Percentiles rank a stretch among this genome's conserved stretches.
These are phyloP conservation scores for Malus fusca DNA, from an alignment of 306 rosid genomes.

Conservation along the genomic window DNA sequence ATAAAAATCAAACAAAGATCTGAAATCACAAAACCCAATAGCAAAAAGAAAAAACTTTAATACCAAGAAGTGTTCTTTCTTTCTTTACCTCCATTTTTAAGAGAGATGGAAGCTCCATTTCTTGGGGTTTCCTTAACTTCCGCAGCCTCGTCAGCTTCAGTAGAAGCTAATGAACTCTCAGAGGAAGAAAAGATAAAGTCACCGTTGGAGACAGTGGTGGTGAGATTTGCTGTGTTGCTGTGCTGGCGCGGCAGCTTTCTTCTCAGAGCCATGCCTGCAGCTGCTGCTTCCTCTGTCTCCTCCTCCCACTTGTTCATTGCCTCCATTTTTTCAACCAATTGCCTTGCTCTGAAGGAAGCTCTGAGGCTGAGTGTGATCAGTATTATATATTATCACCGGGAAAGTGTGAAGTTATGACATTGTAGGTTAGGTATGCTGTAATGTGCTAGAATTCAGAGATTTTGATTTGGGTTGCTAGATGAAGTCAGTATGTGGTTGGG, in stretches of 20 bases:
- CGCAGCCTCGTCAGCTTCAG: not conserved
- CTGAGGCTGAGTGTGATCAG: not conserved
- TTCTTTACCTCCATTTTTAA: constrained; percentile 18
- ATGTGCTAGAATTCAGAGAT: not conserved
- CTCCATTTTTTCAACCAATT: constrained; percentile 16
- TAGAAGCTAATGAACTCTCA: not conserved
- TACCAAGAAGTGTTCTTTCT: not conserved
- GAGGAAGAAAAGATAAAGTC: constrained; percentile 3
- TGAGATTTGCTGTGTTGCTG: not conserved
- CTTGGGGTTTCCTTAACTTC: not conserved
- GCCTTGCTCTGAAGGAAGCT: not conserved
- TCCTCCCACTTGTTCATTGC: constrained; percentile 12
- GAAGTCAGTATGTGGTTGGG: not conserved
- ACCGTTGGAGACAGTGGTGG: not conserved
- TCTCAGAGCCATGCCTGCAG: constrained; percentile 9
- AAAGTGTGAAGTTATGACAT: not conserved
- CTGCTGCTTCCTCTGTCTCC: constrained; percentile 20
- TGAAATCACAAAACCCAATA: not conserved
- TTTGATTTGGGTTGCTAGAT: not conserved
- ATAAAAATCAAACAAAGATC: not conserved
- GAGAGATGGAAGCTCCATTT: not conserved
- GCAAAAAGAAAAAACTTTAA: too few relatives aligned
- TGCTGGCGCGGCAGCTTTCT: not conserved
- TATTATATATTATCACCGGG: not conserved
- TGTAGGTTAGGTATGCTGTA: not conserved